Base-by-base conservation (phyloP, 768 basidiomycete genomes). In the Tephrocybe sp. region DNA sequence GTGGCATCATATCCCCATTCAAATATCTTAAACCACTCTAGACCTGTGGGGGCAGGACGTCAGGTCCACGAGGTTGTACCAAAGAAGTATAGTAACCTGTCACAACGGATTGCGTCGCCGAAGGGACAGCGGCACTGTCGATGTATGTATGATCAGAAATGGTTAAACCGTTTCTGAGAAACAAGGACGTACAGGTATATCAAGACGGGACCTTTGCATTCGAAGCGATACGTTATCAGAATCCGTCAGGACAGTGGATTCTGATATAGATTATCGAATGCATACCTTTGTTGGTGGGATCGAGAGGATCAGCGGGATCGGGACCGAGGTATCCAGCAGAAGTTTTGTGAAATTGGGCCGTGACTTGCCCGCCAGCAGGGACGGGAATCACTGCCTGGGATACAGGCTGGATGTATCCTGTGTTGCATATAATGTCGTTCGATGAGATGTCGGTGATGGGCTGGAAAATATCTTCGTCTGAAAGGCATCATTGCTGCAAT, bases 11-110 rank as follows among this genome's bases (percentile, higher is more conserved):
- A 62, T 15, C 69, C 69, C 36, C 44, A 55, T 53, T 76, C 64
- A 49, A 61, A 71, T 37, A 74, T 72, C 64, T 75, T 78, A 68
- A 77, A 77, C 76, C 76, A 76, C 44, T 71, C 56, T 4, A 76
- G 61, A 25, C 73, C 73, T 57, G 51, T 2, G 44, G 6, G 18
- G 21, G 32, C 5, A n/a, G 45, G 22, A 4, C 4, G 37, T 11
- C 16, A 35, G 2, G 22, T 16, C 34, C 9, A 44, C 5, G 27
- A 11, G 43, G 7, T 9, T 16, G 39, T 46, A n/a, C n/a, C n/a
- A 25, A 9, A 34, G 12, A 13, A 16, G 12, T 18, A 16, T 50
- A 12, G 28, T 26, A 21, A 44, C 61, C 57, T 16, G 61, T 75
- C 5, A 75, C 73, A 37, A 49, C 52, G 12, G 67, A 56, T 47